Conservation (phyloP, 805 yeast genomes). For the Candida anglica region DNA sequence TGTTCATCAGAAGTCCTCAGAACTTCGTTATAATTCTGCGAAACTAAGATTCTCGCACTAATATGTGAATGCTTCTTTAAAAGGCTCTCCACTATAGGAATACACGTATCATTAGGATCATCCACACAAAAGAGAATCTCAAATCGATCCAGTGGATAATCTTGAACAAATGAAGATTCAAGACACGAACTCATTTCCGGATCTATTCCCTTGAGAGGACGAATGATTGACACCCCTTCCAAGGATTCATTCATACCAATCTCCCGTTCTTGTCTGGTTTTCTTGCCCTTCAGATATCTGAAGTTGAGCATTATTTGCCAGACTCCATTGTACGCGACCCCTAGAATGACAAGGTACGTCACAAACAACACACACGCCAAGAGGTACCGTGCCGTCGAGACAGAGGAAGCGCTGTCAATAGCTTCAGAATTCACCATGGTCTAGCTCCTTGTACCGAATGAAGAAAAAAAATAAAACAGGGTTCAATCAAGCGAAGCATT, state of each 20-base stretch:
- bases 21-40: conserved; percentile 12
- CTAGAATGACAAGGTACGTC: conserved; percentile 38
- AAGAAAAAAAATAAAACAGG: no score
- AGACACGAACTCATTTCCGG: conserved; percentile 68
- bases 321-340: conserved; percentile 37
- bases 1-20: conserved; percentile 34
- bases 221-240: conserved; percentile 62
- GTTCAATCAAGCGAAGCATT: no score
- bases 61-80: conserved; percentile 51
- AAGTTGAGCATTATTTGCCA: conserved; percentile 32
- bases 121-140: conserved; percentile 80
- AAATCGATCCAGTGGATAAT: conserved; percentile 54
- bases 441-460: no score
- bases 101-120: conserved; percentile 56
- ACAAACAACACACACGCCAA: conserved; percentile 18
- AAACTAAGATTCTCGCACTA: conserved; percentile 54
- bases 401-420: no score
- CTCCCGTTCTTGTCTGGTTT: no score
- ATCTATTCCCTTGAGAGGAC: conserved; percentile 85
- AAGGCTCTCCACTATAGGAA: conserved; percentile 50
- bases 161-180: conserved; percentile 62
- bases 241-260: conserved; percentile 1
- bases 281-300: conserved; percentile 5
- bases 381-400: not conserved
- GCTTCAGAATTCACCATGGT: no score